phyloP scores from a whole-genome alignment of 371 early-diverging fungal species.

The Globomyces sp. region DNA sequence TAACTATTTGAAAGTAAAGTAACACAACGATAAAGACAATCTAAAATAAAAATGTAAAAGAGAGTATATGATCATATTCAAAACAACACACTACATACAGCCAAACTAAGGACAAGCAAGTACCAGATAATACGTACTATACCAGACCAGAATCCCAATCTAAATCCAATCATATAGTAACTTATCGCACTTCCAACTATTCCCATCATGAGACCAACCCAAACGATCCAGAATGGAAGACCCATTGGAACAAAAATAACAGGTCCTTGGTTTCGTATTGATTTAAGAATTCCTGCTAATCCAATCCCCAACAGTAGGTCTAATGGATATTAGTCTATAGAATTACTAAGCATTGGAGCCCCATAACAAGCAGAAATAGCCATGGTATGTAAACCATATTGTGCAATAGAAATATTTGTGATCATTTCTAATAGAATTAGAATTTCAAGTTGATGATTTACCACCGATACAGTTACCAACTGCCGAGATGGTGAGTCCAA shows the following conservation, averaged over 20 bases:
- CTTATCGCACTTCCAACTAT: too few species aligned
- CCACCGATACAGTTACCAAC: conserved; percentile 9
- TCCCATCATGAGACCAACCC: not conserved
- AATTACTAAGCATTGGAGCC: not conserved
- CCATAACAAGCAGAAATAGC: conserved; percentile 8
- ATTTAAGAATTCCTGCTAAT: not conserved
- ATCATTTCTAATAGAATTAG: not conserved
- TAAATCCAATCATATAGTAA: too few species aligned
- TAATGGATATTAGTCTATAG: too few species aligned
- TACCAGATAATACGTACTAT: too few species aligned
- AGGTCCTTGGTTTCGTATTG: not conserved
- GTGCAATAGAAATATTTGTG: not conserved
- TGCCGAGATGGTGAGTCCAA: not conserved
- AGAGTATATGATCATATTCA: too few species aligned
- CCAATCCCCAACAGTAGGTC: not conserved
- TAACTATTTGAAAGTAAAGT: too few species aligned
- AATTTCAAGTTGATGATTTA: not conserved
- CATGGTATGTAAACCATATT: conserved; percentile 5
- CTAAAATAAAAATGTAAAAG: too few species aligned
- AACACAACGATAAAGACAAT: too few species aligned
- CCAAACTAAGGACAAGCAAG: too few species aligned
- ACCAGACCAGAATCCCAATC: too few species aligned
- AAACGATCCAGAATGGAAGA: not conserved
- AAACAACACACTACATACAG: too few species aligned
- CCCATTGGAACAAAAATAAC: conserved; percentile 5